Base-by-base conservation (phyloP, 768 basidiomycete genomes). In the Lanmaoa pseudosensibilis region DNA sequence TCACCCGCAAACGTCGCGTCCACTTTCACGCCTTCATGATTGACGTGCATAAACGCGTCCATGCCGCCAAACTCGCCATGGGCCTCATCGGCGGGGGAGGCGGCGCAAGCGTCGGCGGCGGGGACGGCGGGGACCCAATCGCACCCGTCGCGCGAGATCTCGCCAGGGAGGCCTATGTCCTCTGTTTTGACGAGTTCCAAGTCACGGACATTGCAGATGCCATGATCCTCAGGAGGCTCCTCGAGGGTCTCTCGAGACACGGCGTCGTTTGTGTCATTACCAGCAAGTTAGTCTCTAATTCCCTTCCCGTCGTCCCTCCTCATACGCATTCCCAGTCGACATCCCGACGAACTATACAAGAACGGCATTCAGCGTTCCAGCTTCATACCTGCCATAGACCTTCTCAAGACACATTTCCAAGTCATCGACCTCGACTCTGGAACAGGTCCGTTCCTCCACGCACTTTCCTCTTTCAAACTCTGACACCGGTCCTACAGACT, bases 1-100 rank as follows among this genome's bases (percentile, higher is more conserved):
- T 90, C 52, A 82, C 74, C 44, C 82, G 83, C 56, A 92, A 92
- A 73, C 87, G 91, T 52, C 82, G 97, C 32, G 93, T 98, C 16
- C 97, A 99, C 72, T 99, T 99, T 70, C 95, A 98, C 68, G 92
- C 94, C 2, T 98, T 99, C 79, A 98, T 99, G 97, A 86, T 98
- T 59, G 97, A 99, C 68, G 94, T 98, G 21, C 92, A 98, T 71
- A 97, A 96, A 68, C 87, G 94, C 18, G 71, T 95, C 4, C 94
- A 98, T 62, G 84, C 85, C 2, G 82, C 89, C 38, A 94, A 94
- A 75, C 75, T 82, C 41, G 80, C 82, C 54, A 82, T 86, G 76
- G 89, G 90, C 2, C 74, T 77, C 59, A 69, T 80, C 16, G 83
- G 85, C 21, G 65, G 65, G 0, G 68, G 66, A 23, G 65, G 67